These are phyloP conservation scores for Schizosaccharomyces octosporus DNA, from an alignment of 805 yeast genomes.

Conservation along the genomic window DNA sequence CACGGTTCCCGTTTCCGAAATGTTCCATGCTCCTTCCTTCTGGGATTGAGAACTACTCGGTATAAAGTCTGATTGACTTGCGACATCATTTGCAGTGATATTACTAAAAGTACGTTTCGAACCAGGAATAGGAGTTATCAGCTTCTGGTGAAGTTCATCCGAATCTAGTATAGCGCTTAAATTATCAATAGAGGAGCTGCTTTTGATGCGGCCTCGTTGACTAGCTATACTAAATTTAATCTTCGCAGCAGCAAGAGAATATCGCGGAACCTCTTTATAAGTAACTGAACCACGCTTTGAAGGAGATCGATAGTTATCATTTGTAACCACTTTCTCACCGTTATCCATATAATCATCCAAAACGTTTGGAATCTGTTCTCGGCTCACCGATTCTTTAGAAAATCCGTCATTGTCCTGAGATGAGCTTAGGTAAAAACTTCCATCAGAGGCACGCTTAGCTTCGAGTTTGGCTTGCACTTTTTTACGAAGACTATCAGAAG, in stretches of 20 bases:
- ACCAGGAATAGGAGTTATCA: not conserved
- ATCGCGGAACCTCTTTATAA: not conserved
- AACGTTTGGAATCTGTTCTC: not conserved
- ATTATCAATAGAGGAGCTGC: not conserved
- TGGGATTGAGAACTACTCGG: not conserved
- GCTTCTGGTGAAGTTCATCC: not conserved
- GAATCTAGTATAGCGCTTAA: not conserved
- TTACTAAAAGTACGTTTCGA: not conserved
- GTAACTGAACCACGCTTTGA: not conserved
- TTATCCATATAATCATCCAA: not conserved
- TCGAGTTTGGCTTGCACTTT: not conserved
- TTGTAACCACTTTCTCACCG: not conserved
- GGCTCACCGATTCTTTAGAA: not conserved
- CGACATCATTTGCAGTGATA: not conserved
- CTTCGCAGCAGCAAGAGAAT: not conserved
- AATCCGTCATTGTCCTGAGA: not conserved
- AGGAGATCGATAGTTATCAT: not conserved
- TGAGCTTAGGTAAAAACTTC: not conserved
- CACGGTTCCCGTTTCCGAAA: not conserved
- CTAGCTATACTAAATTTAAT: not conserved
- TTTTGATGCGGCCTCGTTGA: not conserved
- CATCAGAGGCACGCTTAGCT: not conserved
- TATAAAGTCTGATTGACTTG: too few relatives aligned
- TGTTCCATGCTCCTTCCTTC: not conserved
- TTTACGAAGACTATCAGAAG: not conserved